Conservation (phyloP, 2,329 filamentous ascomycete species). For the Cytospora paraplurivora region DNA sequence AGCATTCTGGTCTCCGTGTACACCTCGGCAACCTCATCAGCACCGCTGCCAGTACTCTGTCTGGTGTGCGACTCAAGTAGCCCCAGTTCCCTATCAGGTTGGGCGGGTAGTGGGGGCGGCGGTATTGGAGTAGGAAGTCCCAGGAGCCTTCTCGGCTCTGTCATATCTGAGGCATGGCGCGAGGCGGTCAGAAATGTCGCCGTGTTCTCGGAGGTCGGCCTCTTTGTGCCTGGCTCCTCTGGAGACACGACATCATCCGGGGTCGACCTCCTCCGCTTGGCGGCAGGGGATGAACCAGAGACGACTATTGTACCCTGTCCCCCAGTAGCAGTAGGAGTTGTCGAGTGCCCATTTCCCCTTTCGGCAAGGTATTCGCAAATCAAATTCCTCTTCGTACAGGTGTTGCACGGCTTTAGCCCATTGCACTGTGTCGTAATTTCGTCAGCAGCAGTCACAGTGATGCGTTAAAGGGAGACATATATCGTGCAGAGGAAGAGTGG, state of each 20-base stretch:
- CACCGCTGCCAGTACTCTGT: constrained; percentile 45
- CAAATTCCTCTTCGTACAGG: constrained; percentile 56
- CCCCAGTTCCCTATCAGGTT: constrained; percentile 22
- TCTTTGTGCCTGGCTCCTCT: constrained; percentile 16
- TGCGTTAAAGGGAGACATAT: not conserved
- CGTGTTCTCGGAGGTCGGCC: constrained; percentile 23
- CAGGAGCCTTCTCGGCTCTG: constrained; percentile 37
- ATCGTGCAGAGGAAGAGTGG: not conserved
- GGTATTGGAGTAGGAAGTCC: constrained; percentile 30
- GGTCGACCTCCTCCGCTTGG: constrained; percentile 28
- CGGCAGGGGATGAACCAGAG: constrained; percentile 31
- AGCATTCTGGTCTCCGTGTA: constrained; percentile 60
- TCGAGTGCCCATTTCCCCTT: constrained; percentile 32
- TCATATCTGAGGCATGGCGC: constrained; percentile 28
- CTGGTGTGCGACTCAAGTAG: constrained; percentile 39
- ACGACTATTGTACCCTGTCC: constrained; percentile 37
- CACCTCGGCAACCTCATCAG: constrained; percentile 59
- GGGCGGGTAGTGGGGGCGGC: constrained; percentile 2
- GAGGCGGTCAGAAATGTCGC: not conserved
- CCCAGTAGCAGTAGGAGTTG: constrained; percentile 30
- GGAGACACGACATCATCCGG: constrained; percentile 19
- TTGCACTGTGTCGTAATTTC: constrained; percentile 53
- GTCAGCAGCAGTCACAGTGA: constrained; percentile 8
- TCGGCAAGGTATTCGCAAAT: constrained; percentile 46
- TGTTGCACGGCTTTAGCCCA: constrained; percentile 58